These are phyloP conservation scores for Trypethelium eluteriae DNA, from an alignment of 495 filamentous ascomycete genomes.

Conservation along the genomic window DNA sequence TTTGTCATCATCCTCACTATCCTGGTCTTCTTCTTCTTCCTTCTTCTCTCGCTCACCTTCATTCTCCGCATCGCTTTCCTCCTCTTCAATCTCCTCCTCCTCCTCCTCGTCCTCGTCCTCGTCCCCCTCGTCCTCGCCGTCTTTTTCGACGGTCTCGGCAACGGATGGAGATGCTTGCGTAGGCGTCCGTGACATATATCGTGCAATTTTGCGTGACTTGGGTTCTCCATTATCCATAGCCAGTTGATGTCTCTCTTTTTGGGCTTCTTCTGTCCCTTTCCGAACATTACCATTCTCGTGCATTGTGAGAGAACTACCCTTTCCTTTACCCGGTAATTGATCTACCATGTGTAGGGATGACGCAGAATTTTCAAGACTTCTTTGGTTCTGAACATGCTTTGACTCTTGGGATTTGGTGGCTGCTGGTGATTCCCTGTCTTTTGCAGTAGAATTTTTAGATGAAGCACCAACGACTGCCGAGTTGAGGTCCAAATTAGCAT, in stretches of 20 bases:
- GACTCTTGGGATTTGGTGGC: not conserved
- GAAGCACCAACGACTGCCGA: not conserved
- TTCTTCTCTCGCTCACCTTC: not conserved
- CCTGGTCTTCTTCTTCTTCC: not conserved
- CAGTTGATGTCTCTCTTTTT: not conserved
- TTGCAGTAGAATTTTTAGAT: not conserved
- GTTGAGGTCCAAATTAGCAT: not conserved
- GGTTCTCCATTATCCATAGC: not conserved
- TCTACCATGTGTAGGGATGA: not conserved
- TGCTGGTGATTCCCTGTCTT: not conserved
- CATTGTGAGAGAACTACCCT: not conserved
- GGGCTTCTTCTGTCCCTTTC: not conserved
- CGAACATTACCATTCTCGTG: not conserved
- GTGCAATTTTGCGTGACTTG: not conserved
- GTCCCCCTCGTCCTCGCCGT: not conserved
- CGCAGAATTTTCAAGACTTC: not conserved
- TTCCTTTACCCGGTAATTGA: not conserved
- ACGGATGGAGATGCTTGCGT: not conserved
- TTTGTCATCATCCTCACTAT: not conserved
- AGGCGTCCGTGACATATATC: not conserved
- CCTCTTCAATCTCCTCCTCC: not conserved
- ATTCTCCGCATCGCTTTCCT: not conserved
- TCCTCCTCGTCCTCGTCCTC: not conserved
- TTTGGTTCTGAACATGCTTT: not conserved
- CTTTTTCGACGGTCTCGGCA: not conserved